These are phyloP conservation scores for Globisporangium ultimum DNA, from an alignment of 352 stramenopile species.

Conservation along the genomic window DNA sequence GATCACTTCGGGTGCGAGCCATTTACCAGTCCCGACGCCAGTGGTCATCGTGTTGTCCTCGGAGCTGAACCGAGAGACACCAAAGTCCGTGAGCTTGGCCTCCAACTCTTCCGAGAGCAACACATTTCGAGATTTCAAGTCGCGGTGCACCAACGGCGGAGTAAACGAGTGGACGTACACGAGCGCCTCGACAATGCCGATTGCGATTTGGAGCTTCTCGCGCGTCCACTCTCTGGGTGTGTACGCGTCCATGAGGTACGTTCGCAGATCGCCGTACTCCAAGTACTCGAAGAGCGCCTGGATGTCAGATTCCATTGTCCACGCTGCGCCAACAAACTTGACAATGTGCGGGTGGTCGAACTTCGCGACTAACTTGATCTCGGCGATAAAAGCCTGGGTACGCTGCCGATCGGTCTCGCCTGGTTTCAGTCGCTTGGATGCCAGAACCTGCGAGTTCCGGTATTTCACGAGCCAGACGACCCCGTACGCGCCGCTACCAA, in stretches of 20 bases:
- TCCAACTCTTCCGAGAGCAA: constrained; percentile 28
- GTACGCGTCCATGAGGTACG: constrained; percentile 21
- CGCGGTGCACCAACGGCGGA: constrained; percentile 50
- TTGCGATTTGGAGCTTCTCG: constrained; percentile 49
- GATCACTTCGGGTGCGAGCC: constrained; percentile 58
- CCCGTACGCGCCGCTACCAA: constrained; percentile 28
- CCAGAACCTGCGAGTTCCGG: constrained; percentile 27
- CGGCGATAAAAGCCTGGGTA: constrained; percentile 38
- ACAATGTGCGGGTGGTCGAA: constrained; percentile 51
- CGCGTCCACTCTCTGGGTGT: constrained; percentile 28
- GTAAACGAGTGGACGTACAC: constrained; percentile 67
- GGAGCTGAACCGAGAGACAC: constrained; percentile 30
- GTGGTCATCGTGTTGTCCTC: constrained; percentile 50
- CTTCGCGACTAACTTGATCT: constrained; percentile 51
- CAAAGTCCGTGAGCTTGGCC: constrained; percentile 49
- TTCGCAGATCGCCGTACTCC: constrained; percentile 43
- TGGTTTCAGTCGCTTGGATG: constrained; percentile 40
- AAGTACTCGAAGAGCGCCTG: constrained; percentile 70
- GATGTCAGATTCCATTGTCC: constrained; percentile 43
- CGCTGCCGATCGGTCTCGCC: constrained; percentile 28
- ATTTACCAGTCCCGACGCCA: constrained; percentile 43
- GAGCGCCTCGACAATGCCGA: constrained; percentile 57
- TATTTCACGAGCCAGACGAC: constrained; percentile 47
- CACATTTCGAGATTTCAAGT: constrained; percentile 60
- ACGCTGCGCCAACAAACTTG: constrained; percentile 46